These are phyloP conservation scores for Teunomyces pallodes DNA, from an alignment of 805 yeast species.

Conservation along the genomic window DNA sequence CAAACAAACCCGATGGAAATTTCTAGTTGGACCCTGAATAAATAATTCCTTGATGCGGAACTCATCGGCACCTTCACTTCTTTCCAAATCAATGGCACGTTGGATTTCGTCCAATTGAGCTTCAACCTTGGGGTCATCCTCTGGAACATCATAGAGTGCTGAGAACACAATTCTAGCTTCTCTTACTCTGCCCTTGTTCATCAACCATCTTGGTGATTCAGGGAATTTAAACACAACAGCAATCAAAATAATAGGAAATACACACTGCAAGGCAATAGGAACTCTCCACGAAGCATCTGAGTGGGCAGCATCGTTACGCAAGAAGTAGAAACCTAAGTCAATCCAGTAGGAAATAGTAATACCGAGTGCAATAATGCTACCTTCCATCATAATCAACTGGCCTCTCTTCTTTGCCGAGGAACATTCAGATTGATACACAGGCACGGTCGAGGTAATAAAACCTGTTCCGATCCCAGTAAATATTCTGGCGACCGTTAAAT, in stretches of 20 bases:
- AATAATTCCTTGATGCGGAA: slow-evolving; percentile 28
- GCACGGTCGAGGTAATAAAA: slow-evolving; percentile 34
- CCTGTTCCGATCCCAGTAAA: slow-evolving; percentile 36
- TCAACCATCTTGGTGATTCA: slow-evolving; percentile 46
- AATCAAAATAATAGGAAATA: slow-evolving; percentile 16
- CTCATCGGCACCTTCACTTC: slow-evolving; percentile 17
- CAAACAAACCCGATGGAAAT: slow-evolving; percentile 48
- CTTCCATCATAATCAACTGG: slow-evolving; percentile 27
- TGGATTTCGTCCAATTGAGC: slow-evolving; percentile 19
- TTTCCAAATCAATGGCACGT: slow-evolving; percentile 13
- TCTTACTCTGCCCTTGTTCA: slow-evolving; percentile 24
- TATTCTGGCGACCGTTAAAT: slow-evolving; percentile 32
- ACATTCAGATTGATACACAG: slow-evolving; percentile 36
- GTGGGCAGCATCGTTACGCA: background rate
- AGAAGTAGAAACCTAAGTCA: slow-evolving; percentile 32
- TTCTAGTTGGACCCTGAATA: slow-evolving; percentile 41
- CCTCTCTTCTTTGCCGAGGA: slow-evolving; percentile 35
- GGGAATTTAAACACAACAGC: slow-evolving; percentile 27
- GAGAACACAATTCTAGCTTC: slow-evolving; percentile 22
- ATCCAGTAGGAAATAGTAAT: slow-evolving; percentile 35
- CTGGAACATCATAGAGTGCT: slow-evolving; percentile 8
- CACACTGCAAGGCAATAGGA: slow-evolving; percentile 31
- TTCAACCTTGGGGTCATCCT: slow-evolving; percentile 9
- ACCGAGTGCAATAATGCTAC: slow-evolving; percentile 24
- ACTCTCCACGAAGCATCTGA: slow-evolving; percentile 33